Percentiles rank a stretch among this genome's conserved stretches.
phyloP scores from a whole-genome alignment of 345 rosid genomes.

The Arabis alpina region DNA sequence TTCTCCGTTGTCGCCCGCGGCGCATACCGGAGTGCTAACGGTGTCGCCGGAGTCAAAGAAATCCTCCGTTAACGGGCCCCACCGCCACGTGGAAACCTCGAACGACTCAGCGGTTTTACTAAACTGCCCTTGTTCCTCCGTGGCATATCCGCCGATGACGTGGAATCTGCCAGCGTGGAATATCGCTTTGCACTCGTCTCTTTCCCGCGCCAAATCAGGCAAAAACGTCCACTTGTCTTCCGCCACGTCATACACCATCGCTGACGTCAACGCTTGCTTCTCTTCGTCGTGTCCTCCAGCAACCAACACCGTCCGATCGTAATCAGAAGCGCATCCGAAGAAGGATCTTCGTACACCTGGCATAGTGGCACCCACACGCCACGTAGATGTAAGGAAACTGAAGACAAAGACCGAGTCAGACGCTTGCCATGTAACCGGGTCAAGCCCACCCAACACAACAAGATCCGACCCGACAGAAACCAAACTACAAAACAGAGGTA shows the following conservation, averaged over 20 bases:
- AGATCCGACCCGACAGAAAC: conserved; percentile 63
- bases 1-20: conserved; percentile 24
- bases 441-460: conserved; percentile 81
- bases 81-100: conserved; percentile 47
- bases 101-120: conserved; percentile 56
- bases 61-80: conserved; percentile 49
- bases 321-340: conserved; percentile 73
- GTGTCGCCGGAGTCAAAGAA: conserved; percentile 34
- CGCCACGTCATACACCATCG: conserved; percentile 61
- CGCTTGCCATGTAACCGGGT: conserved; percentile 66
- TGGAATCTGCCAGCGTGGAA: conserved; percentile 70
- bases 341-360: conserved; percentile 67
- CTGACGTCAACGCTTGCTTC: conserved; percentile 70
- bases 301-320: conserved; percentile 59
- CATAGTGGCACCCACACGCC: conserved; percentile 72
- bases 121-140: conserved; percentile 75
- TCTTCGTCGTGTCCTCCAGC: conserved; percentile 80
- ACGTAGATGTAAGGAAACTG: conserved; percentile 53
- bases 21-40: conserved; percentile 50
- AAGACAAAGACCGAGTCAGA: conserved; percentile 56
- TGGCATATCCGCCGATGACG: conserved; percentile 78
- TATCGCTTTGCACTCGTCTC: conserved; percentile 75
- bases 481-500: conserved; percentile 71
- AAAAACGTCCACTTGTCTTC: conserved; percentile 56
- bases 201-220: conserved; percentile 73